phyloP scores from a whole-genome alignment of 352 stramenopile species.

The Phytophthora agathidicida region DNA sequence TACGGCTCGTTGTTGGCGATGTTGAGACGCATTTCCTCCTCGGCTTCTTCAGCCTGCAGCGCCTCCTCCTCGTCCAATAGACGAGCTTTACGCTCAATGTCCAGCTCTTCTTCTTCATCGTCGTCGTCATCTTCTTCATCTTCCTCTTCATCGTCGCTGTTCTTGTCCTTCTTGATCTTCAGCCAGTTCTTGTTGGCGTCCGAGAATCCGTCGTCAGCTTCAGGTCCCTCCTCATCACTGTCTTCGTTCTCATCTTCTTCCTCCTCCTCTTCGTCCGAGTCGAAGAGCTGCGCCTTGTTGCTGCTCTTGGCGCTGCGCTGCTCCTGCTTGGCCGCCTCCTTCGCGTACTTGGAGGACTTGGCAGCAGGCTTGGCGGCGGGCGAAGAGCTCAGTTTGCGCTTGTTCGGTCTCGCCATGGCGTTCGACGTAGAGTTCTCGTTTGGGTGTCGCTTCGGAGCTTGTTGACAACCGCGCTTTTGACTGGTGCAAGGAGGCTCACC shows the following conservation, averaged over 20 bases:
- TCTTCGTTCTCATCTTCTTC: conserved; percentile 53
- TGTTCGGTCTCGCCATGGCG: conserved; percentile 58
- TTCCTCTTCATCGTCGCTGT: conserved; percentile 39
- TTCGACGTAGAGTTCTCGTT: conserved; percentile 8
- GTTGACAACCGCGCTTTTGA: conserved; percentile 43
- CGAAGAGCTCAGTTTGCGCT: conserved; percentile 55
- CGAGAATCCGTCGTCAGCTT: conserved; percentile 76
- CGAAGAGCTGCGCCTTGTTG: conserved; percentile 69
- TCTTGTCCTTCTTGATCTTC: conserved; percentile 73
- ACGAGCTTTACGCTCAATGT: conserved; percentile 88
- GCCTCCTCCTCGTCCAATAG: conserved; percentile 81
- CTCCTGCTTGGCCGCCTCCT: conserved; percentile 81
- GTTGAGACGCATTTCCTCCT: conserved; percentile 89
- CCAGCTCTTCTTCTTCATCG: conserved; percentile 72
- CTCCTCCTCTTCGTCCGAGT: conserved; percentile 66
- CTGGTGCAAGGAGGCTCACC: conserved; percentile 41
- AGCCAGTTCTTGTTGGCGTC: conserved; percentile 89
- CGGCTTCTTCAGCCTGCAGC: conserved; percentile 69
- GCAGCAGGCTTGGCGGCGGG: conserved; percentile 17
- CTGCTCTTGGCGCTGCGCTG: conserved; percentile 35
- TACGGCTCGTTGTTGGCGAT: conserved; percentile 87
- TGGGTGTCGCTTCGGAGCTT: conserved; percentile 38
- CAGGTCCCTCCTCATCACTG: conserved; percentile 51
- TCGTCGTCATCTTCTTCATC: conserved; percentile 56
- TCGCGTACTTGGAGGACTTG: conserved; percentile 75